Conservation (phyloP, 306 rosid species). For the Vigna reflexopilosa region DNA sequence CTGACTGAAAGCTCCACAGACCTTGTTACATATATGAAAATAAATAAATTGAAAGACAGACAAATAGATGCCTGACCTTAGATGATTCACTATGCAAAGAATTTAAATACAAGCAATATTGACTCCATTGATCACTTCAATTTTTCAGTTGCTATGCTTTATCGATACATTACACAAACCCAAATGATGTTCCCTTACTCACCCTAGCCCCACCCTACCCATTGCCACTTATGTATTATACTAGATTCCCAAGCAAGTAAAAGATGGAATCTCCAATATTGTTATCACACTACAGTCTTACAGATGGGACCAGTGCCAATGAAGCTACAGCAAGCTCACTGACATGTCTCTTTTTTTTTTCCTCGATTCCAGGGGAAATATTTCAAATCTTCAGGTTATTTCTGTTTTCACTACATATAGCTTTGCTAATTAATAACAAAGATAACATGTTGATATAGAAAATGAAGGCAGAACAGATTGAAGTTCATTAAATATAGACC, state of each 20-base stretch:
- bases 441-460: conserved; percentile 23
- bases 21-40: conserved; percentile 5
- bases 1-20: conserved; percentile 24
- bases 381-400: conserved; percentile 5
- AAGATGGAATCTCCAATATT: conserved; percentile 4
- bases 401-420: conserved; percentile 12
- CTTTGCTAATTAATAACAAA: not conserved
- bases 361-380: conserved; percentile 32
- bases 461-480: conserved; percentile 3
- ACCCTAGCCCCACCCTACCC: conserved; percentile 11
- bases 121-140: conserved; percentile 18
- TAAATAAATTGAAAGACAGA: conserved; percentile 34
- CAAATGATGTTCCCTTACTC: conserved; percentile 3
- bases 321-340: conserved; percentile 23
- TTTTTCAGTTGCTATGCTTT: conserved; percentile 28
- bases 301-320: conserved; percentile 3
- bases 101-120: conserved; percentile 30
- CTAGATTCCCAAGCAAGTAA: conserved; percentile 23
- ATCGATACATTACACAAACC: conserved; percentile 5
- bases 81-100: conserved; percentile 25
- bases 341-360: not conserved
- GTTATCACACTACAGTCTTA: conserved; percentile 16
- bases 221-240: conserved; percentile 8
- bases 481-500: conserved; percentile 49
- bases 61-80: conserved; percentile 28